Percentiles rank a stretch among this genome's conserved stretches.
These are phyloP conservation scores for Massariosphaeria phaeospora DNA, from an alignment of 495 filamentous ascomycete genomes.

Conservation along the genomic window DNA sequence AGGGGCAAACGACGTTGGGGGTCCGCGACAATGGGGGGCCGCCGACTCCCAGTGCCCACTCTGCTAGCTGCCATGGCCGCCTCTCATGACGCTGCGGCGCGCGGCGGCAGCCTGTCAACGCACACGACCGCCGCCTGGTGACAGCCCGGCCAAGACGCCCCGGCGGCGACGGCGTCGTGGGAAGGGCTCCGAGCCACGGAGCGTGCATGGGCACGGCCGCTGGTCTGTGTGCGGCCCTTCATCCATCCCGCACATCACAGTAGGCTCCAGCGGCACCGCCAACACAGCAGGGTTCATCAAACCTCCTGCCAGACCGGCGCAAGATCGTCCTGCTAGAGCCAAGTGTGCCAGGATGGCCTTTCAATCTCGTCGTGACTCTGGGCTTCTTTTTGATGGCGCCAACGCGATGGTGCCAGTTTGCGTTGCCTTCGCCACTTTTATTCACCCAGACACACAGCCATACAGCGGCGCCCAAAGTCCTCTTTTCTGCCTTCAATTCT, in stretches of 20 bases:
- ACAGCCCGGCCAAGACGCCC: constrained; percentile 8
- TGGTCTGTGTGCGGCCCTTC: constrained; percentile 8
- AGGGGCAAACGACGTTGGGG: too few relatives aligned
- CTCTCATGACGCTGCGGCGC: constrained; percentile 28
- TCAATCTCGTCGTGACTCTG: constrained; percentile 15
- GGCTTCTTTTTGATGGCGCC: constrained; percentile 13
- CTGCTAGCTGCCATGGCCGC: constrained; percentile 2
- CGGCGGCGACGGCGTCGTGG: neutral
- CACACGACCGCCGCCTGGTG: constrained; percentile 10
- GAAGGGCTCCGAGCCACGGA: constrained; percentile 1
- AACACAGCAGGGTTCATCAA: constrained; percentile 27
- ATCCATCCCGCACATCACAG: constrained; percentile 35
- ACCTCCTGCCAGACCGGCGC: constrained; percentile 31
- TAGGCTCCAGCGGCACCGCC: constrained; percentile 29
- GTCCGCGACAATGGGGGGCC: too few relatives aligned
- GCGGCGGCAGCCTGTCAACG: constrained; percentile 2
- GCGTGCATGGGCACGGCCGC: constrained; percentile 1
- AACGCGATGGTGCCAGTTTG: neutral
- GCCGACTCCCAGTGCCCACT: neutral
- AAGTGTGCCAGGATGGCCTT: constrained; percentile 26
- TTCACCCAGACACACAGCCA: constrained; percentile 24
- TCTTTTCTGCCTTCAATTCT: constrained; percentile 14
- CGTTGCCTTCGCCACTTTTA: constrained; percentile 34
- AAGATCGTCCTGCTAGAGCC: constrained; percentile 31
- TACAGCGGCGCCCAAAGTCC: constrained; percentile 18